Evolutionary conservation across 805 yeast species (phyloP).

Genomic region (Teunomyces aglyptinius): DNA sequence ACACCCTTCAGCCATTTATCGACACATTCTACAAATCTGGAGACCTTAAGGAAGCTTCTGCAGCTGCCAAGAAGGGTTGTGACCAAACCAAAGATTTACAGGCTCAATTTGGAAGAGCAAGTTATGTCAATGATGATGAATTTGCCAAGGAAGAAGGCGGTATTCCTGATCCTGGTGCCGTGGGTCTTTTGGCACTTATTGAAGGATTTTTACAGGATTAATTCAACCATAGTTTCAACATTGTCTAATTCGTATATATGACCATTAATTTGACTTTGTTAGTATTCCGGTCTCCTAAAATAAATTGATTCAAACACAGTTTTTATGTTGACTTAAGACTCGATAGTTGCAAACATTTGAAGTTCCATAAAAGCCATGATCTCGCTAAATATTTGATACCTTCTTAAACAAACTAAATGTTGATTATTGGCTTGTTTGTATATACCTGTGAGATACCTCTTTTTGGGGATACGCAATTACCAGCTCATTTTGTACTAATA

Average conservation of each 20-base stretch:
- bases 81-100: constrained; percentile 67
- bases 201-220: constrained; percentile 37
- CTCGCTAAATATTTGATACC: too few relatives aligned
- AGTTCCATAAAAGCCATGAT: too few relatives aligned
- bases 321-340: too few relatives aligned
- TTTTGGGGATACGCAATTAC: too few relatives aligned
- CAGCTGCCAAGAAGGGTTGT: constrained; percentile 74
- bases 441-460: too few relatives aligned
- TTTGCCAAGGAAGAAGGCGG: constrained; percentile 59
- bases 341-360: too few relatives aligned
- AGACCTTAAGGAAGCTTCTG: constrained; percentile 58
- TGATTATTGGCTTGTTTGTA: too few relatives aligned
- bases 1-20: constrained; percentile 85
- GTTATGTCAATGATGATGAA: constrained; percentile 71
- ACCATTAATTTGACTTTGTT: too few relatives aligned
- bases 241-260: neutral
- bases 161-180: constrained; percentile 95
- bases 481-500: too few relatives aligned
- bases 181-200: constrained; percentile 68
- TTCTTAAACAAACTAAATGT: too few relatives aligned
- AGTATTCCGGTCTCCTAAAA: too few relatives aligned
- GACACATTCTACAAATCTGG: constrained; percentile 51
- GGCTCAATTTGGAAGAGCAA: constrained; percentile 92
- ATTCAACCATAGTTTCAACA: neutral
- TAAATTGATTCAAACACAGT: too few relatives aligned